Conservation (phyloP, 2,329 filamentous ascomycete genomes). For the Cercospora nicotianae region DNA sequence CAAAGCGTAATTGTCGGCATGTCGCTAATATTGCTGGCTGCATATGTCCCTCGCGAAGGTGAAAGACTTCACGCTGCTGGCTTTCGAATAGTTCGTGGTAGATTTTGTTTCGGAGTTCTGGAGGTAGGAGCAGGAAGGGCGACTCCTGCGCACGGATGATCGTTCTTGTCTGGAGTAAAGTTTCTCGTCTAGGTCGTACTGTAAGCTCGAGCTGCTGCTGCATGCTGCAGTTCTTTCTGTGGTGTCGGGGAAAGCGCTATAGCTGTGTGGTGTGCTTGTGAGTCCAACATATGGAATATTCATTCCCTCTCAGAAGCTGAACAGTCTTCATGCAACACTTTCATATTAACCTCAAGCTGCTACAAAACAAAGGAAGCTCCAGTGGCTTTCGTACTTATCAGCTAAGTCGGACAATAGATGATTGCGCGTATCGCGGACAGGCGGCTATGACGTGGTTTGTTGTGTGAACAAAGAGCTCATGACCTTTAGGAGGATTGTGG, state of each 20-base stretch:
- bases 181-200: not conserved
- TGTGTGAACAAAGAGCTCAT: constrained; percentile 7
- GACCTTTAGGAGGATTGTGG: not conserved
- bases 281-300: not conserved
- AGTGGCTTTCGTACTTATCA: not conserved
- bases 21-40: constrained; percentile 16
- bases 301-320: too few species aligned
- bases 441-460: not conserved
- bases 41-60: constrained; percentile 16
- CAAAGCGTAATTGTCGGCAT: constrained; percentile 17
- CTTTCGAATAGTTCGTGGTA: constrained; percentile 14
- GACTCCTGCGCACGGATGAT: not conserved
- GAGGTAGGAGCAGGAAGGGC: constrained; percentile 15
- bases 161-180: not conserved
- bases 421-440: constrained; percentile 5
- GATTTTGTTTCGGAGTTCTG: constrained; percentile 24
- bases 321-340: too few species aligned
- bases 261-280: not conserved
- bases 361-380: not conserved
- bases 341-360: not conserved
- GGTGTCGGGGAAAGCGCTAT: not conserved
- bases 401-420: not conserved
- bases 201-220: not conserved
- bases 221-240: not conserved
- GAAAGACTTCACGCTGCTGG: constrained; percentile 7